These are phyloP conservation scores for Besnoitia besnoiti DNA, from an alignment of 169 alveolate genomes.

Conservation along the genomic window DNA sequence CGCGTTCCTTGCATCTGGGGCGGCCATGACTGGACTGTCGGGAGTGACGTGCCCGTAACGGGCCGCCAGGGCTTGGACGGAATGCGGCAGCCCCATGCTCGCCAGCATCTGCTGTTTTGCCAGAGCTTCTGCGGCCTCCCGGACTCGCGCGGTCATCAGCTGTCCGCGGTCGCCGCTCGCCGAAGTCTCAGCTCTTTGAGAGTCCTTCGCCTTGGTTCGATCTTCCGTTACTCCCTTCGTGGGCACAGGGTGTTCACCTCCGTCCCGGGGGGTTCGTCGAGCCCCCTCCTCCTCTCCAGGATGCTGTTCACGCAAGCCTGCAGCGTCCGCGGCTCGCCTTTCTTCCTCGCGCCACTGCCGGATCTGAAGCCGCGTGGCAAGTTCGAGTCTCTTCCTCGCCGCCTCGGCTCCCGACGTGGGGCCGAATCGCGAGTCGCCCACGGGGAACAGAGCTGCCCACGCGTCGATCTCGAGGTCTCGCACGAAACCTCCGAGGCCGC, in stretches of 20 bases:
- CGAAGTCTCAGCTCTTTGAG: not conserved
- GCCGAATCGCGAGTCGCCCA: not conserved
- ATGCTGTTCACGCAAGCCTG: too few species aligned
- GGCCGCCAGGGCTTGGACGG: not conserved
- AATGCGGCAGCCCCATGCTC: not conserved
- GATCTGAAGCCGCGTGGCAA: constrained; percentile 22
- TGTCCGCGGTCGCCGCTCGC: not conserved
- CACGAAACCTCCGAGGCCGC: constrained; percentile 23
- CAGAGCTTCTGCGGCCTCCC: constrained; percentile 25
- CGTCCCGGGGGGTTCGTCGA: not conserved
- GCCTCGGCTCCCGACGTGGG: not conserved
- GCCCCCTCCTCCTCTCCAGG: not conserved
- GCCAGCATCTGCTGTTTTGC: not conserved
- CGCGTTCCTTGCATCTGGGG: not conserved
- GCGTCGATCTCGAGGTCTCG: constrained; percentile 10
- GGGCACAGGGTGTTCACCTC: too few species aligned
- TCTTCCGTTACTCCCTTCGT: not conserved
- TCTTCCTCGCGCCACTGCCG: constrained; percentile 31
- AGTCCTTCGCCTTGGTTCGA: not conserved
- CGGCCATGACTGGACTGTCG: not conserved
- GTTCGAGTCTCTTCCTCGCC: not conserved
- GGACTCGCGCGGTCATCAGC: not conserved
- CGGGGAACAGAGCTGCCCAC: constrained; percentile 34
- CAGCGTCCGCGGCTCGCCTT: not conserved
- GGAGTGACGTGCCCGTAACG: constrained; percentile 27